Evolutionary conservation across 805 yeast genomes (phyloP).

Genomic region (Candida michaelii): DNA sequence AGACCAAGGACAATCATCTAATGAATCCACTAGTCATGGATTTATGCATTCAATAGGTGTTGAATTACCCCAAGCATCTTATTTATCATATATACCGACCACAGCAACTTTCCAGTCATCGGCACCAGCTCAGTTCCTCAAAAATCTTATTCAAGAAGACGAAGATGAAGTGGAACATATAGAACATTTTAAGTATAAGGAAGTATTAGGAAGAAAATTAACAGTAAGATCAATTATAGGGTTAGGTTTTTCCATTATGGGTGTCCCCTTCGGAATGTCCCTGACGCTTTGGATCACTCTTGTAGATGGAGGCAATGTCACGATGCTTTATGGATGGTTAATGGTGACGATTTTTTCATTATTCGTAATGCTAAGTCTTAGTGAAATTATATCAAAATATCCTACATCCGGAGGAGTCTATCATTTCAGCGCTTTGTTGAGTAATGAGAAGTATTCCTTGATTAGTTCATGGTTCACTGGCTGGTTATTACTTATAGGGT

Average conservation of each 20-base stretch:
- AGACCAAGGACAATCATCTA: neutral
- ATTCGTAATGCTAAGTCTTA: constrained; percentile 66
- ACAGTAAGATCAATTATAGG: constrained; percentile 73
- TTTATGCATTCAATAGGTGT: neutral
- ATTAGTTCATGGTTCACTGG: constrained; percentile 76
- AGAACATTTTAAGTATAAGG: constrained; percentile 73
- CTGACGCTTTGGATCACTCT: constrained; percentile 71
- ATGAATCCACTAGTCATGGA: neutral
- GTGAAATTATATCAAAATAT: constrained; percentile 75
- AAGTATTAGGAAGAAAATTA: constrained; percentile 65
- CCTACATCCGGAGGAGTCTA: constrained; percentile 78
- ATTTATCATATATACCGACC: constrained; percentile 12
- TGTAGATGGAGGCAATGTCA: constrained; percentile 74
- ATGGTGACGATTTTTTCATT: constrained; percentile 63
- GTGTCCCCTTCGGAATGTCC: constrained; percentile 76
- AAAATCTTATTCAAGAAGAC: constrained; percentile 23
- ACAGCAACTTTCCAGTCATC: constrained; percentile 6
- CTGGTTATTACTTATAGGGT: constrained; percentile 71
- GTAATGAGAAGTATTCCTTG: constrained; percentile 56
- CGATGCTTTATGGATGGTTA: constrained; percentile 74
- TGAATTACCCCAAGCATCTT: constrained; percentile 10
- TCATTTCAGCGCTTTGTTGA: constrained; percentile 72
- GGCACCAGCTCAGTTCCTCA: constrained; percentile 15
- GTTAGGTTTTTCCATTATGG: constrained; percentile 77
- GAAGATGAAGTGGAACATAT: constrained; percentile 55